Conservation (phyloP, 2,329 filamentous ascomycete species). For the Hymenoscyphus repandus region DNA sequence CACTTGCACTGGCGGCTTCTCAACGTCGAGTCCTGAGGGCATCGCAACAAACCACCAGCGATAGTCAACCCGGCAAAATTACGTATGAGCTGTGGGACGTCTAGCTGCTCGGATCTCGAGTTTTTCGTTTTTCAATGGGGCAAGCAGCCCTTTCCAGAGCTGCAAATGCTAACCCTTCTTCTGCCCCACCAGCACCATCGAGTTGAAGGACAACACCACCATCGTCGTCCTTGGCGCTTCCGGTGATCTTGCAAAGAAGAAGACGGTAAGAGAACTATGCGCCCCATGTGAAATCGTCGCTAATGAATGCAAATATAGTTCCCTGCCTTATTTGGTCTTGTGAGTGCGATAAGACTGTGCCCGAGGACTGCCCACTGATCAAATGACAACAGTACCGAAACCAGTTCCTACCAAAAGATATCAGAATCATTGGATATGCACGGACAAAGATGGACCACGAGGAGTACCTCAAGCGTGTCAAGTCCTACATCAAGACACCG, state of each 20-base stretch:
- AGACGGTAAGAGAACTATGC: slow-evolving; percentile 63
- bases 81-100: slow-evolving; percentile 9
- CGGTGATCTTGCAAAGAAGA: slow-evolving; percentile 98
- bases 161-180: slow-evolving; percentile 34
- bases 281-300: slow-evolving; percentile 4
- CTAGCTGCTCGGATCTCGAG: neutral
- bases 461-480: slow-evolving; percentile 90
- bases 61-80: slow-evolving; percentile 1
- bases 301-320: slow-evolving; percentile 55
- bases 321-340: slow-evolving; percentile 93
- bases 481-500: slow-evolving; percentile 97
- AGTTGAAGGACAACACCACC: slow-evolving; percentile 97
- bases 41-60: slow-evolving; percentile 8
- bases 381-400: slow-evolving; percentile 74
- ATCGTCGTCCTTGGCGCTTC: slow-evolving; percentile 96
- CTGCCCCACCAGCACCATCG: slow-evolving; percentile 60
- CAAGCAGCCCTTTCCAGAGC: slow-evolving; percentile 19
- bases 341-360: slow-evolving; percentile 48
- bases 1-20: slow-evolving; percentile 13
- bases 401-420: slow-evolving; percentile 95
- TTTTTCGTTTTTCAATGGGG: slow-evolving; percentile 18
- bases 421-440: slow-evolving; percentile 97
- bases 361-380: slow-evolving; percentile 14
- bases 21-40: slow-evolving; percentile 7
- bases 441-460: slow-evolving; percentile 98